Percentiles rank a stretch among this genome's conserved stretches.
phyloP scores from a whole-genome alignment of 2,329 filamentous ascomycete genomes.

The Annulohypoxylon truncatum region DNA sequence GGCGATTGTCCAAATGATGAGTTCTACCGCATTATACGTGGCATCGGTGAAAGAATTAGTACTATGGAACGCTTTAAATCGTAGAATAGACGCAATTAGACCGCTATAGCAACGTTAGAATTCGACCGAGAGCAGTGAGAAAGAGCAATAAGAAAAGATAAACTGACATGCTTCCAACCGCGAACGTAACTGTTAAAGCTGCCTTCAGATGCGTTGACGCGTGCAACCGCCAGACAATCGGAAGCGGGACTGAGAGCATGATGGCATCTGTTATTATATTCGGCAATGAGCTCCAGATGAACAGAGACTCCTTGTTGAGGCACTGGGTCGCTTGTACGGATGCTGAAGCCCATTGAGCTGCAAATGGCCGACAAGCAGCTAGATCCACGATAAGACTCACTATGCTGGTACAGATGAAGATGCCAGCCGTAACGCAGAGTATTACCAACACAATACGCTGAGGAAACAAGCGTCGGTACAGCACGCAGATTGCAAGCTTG shows the following conservation, averaged over 20 bases:
- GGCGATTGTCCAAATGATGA: constrained; percentile 43
- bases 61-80: constrained; percentile 43
- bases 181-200: constrained; percentile 32
- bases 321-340: constrained; percentile 35
- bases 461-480: constrained; percentile 40
- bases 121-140: no score
- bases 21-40: constrained; percentile 35
- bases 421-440: constrained; percentile 13
- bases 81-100: constrained; percentile 47
- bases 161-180: constrained; percentile 38
- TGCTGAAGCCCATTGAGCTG: constrained; percentile 34
- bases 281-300: constrained; percentile 49
- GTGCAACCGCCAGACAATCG: constrained; percentile 49
- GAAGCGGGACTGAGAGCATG: constrained; percentile 51
- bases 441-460: constrained; percentile 19
- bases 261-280: constrained; percentile 53
- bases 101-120: constrained; percentile 43
- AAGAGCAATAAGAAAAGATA: no score
- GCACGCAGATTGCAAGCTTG: constrained; percentile 39
- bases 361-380: constrained; percentile 29
- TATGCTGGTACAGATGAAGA: constrained; percentile 22
- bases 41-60: constrained; percentile 39
- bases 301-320: constrained; percentile 46
- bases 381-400: constrained; percentile 14
- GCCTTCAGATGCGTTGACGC: constrained; percentile 16